Evolutionary conservation across 129 eudicot genomes (phyloP), one percentile per base, ranked within the genome.

Genomic region (Pseudognaphalium luteoalbum): DNA sequence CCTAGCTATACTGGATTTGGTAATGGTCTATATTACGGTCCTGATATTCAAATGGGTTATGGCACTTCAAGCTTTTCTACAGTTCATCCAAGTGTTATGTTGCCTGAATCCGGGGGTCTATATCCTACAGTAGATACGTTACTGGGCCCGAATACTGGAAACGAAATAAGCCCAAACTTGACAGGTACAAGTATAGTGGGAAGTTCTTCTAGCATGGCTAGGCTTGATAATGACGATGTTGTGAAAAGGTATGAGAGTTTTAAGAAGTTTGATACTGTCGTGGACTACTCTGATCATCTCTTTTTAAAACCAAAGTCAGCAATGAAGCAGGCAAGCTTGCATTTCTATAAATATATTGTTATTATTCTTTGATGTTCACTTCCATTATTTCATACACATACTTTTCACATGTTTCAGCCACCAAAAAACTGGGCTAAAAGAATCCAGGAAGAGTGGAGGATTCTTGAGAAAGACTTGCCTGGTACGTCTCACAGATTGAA

Each of bases 401-500:
- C 21, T 10, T 62, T n/a, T 61, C 54, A 50, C 59, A n/a, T 80
- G 56, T 51, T 76, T 72, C 86, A 88, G 93, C 88, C 87, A 60
- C 85, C 96, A 51, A 86, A 81, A 76, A 78, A 70, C 65, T 93
- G 96, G 95, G 81, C 85, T 42, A 90, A 88, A 85, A 90, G 73
- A 83, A 88, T 93, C 76, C 92, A 85, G 72, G 91, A 90, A 10
- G 98, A 93, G 78, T 93, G 98, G 98, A 90, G 74, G 81, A 90
- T 90, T 58, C 83, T 93, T 73, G 97, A 93, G 70, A 87, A 84
- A 39, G 88, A 91, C 71, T 75, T 93, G 76, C 98, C 98, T 47
- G 98, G 98, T 90, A 47, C 64, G 81, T 70, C 66, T 71, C 73
- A 54, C 37, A 17, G 5, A 35, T 25, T 51, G 64, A 71, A 14